phyloP scores from a whole-genome alignment of 106 monocot species.

The Dendrobium chrysotoxum region DNA sequence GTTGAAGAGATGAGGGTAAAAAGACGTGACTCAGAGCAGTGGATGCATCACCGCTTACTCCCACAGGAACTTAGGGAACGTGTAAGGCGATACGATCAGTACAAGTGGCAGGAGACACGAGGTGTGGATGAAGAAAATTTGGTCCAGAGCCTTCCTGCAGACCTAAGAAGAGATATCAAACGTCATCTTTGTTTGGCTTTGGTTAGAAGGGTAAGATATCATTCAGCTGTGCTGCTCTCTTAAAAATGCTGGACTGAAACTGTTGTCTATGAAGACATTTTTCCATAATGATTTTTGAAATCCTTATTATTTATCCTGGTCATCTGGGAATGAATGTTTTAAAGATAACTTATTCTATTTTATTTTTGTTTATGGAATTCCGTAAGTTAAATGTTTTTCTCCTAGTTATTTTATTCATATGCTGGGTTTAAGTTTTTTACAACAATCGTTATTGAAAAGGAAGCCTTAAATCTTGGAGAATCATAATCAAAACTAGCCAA shows the following conservation, averaged over 20 bases:
- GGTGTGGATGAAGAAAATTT: constrained; percentile 88
- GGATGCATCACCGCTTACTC: constrained; percentile 95
- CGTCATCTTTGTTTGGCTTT: constrained; percentile 69
- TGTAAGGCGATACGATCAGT: constrained; percentile 88
- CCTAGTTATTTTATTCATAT: too few species aligned
- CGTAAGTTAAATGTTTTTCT: too few species aligned
- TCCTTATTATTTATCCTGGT: background rate
- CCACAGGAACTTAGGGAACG: constrained; percentile 86
- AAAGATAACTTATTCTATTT: background rate
- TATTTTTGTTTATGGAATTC: background rate
- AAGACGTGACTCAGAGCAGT: constrained; percentile 90
- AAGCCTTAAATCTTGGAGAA: too few species aligned
- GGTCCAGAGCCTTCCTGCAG: constrained; percentile 69
- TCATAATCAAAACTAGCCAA: too few species aligned
- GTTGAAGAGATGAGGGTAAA: constrained; percentile 96
- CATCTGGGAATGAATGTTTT: background rate
- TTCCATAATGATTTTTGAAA: background rate
- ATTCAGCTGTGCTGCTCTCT: background rate
- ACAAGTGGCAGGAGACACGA: constrained; percentile 93
- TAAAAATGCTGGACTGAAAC: background rate
- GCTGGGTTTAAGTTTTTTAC: too few species aligned
- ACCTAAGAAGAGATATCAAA: constrained; percentile 73
- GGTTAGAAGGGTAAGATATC: constrained; percentile 43
- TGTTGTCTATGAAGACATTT: background rate
- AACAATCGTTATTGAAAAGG: too few species aligned